A percentile compares a stretch with the other conserved stretches of the same genome.
These are phyloP conservation scores for Neurospora sp. DNA, from an alignment of 495 filamentous ascomycete species.

Conservation along the genomic window DNA sequence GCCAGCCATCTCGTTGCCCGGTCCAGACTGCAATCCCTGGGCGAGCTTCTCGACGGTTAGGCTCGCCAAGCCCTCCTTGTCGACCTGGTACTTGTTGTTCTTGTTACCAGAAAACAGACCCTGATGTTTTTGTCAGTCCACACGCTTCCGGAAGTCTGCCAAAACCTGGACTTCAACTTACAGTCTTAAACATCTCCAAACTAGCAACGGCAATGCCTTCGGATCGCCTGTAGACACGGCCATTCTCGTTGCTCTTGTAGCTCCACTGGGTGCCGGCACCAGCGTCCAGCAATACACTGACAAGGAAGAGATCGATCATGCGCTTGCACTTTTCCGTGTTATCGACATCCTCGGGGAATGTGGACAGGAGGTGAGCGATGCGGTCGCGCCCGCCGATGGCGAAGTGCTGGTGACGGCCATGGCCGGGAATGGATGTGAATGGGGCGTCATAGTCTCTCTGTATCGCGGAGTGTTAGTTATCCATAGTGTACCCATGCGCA, in stretches of 20 bases:
- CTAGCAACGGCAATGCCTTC: slow-evolving; percentile 91
- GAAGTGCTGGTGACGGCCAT: slow-evolving; percentile 88
- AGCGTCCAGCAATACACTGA: slow-evolving; percentile 84
- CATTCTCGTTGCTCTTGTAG: slow-evolving; percentile 86
- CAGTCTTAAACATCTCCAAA: slow-evolving; percentile 91
- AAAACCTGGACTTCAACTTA: slow-evolving; percentile 10
- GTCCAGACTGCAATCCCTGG: slow-evolving; percentile 73
- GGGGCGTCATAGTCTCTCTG: slow-evolving; percentile 85
- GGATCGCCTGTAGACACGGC: slow-evolving; percentile 70
- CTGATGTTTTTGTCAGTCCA: slow-evolving; percentile 12
- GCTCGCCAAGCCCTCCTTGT: slow-evolving; percentile 66
- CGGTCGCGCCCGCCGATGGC: slow-evolving; percentile 71
- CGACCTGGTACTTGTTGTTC: slow-evolving; percentile 77
- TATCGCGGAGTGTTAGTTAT: slow-evolving; percentile 8
- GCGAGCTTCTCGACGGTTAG: slow-evolving; percentile 66
- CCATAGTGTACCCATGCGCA: background rate
- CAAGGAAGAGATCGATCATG: slow-evolving; percentile 74
- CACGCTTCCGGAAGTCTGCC: background rate
- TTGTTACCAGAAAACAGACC: slow-evolving; percentile 84
- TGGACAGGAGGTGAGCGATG: slow-evolving; percentile 57
- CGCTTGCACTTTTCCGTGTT: slow-evolving; percentile 63
- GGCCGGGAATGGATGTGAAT: slow-evolving; percentile 73
- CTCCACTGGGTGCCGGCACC: slow-evolving; percentile 78
- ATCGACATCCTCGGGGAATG: slow-evolving; percentile 56
- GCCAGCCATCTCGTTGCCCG: slow-evolving; percentile 74